Evolutionary conservation across 306 rosid species (phyloP), one percentile per base, ranked within the genome.

Genomic region (Comarum palustre): DNA sequence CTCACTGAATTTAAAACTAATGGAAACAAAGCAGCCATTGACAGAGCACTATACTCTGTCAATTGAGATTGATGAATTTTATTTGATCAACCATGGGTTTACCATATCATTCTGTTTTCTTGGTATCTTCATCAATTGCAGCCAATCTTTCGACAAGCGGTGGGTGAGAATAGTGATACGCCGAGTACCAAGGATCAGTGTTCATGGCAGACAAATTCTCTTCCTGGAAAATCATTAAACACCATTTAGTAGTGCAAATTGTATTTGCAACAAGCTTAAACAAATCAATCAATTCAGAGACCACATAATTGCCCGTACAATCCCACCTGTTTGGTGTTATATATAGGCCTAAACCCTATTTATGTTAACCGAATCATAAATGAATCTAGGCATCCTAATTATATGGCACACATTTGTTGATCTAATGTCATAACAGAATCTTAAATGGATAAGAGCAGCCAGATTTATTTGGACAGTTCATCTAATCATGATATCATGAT

Each of bases 141-240:
- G 89, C 97, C 89, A 91, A 76, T 79, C 97, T 84, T 82, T 94
- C 96, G 3, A 94, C 96, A 20, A 94, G 96, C 3, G 99, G 99
- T 43, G 97, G 97, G 79, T 94, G 96, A 50, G 99, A 94, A 69
- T 91, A 94, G 90, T 94, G 99, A 81, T 91, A 94, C 6, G 99
- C 97, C 0, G 99, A 94, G 87, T 82, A 94, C 99, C 97, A 94
- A 29, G 96, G 99, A 87, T 90, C 98, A 11, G 97, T 89, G 51
- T 94, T 94, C 99, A 94, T 91, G 4, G 99, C 96, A 7, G 97
- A 94, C 66, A 94, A 82, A 84, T 94, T 94, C 79, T 91, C 96
- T 88, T 94, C 97, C 98, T 94, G 89, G 15, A 78, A 85, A 69
- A 32, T 10, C 68, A 62, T 24, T 4, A 16, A 14, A 52, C 41